phyloP scores from a whole-genome alignment of 2,329 filamentous ascomycete species.

The Penicillium sp. region DNA sequence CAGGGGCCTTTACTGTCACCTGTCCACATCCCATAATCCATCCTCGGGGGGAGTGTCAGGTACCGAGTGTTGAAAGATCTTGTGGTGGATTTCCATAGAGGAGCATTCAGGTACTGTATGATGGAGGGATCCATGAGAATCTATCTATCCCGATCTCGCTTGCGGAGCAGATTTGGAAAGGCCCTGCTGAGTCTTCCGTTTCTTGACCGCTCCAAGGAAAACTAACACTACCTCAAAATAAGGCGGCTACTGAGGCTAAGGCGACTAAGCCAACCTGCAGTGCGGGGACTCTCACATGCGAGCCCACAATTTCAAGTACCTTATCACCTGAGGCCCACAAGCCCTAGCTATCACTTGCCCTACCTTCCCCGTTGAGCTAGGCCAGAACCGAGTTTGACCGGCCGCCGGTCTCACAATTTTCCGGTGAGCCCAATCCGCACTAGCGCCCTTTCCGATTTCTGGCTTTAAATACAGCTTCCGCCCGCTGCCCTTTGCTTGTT shows the following conservation, averaged over 20 bases:
- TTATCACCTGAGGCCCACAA: conserved; percentile 3
- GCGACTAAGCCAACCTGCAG: neutral
- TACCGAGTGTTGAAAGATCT: neutral
- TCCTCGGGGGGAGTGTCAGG: neutral
- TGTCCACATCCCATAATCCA: neutral
- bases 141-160: neutral
- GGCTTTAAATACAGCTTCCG: conserved; percentile 31
- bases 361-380: conserved; percentile 1
- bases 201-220: neutral
- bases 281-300: conserved; percentile 7
- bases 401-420: neutral
- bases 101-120: no score
- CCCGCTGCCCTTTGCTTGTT: conserved; percentile 21
- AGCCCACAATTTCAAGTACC: neutral
- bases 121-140: no score
- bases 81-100: neutral
- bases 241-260: neutral
- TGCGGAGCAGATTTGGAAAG: neutral
- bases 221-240: neutral
- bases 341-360: conserved; percentile 5
- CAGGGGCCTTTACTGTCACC: neutral
- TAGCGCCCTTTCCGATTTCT: conserved; percentile 20
- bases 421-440: conserved; percentile 22
- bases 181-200: neutral
- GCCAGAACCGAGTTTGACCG: neutral